A percentile compares a stretch with the other conserved stretches of the same genome.
These are phyloP conservation scores for Mycena citricolor DNA, from an alignment of 1,284 basidiomycete genomes.

Conservation along the genomic window DNA sequence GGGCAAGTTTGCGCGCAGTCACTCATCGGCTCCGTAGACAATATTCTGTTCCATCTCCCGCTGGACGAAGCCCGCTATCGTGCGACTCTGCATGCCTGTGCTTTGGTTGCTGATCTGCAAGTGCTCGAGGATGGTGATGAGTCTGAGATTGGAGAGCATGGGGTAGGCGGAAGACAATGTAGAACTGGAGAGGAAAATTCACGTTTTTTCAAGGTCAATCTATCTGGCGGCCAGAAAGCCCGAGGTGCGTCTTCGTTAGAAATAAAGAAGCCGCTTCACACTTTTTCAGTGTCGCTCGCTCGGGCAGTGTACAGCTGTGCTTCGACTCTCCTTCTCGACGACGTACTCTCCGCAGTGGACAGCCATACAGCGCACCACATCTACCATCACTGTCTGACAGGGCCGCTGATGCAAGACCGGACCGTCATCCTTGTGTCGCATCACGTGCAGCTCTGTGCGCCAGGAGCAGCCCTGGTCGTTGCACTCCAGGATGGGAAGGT, in stretches of 20 bases:
- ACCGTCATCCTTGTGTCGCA: conserved; percentile 89
- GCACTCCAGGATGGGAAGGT: conserved; percentile 84
- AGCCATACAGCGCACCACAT: conserved; percentile 87
- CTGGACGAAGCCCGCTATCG: conserved; percentile 65
- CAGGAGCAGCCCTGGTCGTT: conserved; percentile 74
- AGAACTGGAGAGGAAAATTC: no score
- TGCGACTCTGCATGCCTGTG: conserved; percentile 53
- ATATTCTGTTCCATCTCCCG: conserved; percentile 77
- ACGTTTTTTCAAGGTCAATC: no score
- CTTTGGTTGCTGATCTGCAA: conserved; percentile 60
- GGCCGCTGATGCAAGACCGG: conserved; percentile 73
- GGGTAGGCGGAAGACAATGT: no score
- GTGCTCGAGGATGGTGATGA: conserved; percentile 84
- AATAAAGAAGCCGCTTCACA: no score
- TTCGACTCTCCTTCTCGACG: conserved; percentile 82
- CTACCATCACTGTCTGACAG: conserved; percentile 79
- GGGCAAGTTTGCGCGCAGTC: neutral
- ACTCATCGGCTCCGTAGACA: conserved; percentile 43
- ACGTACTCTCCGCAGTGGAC: conserved; percentile 83
- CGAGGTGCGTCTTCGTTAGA: no score
- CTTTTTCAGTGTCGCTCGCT: no score
- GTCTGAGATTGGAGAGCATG: conserved; percentile 74
- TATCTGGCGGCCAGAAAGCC: no score
- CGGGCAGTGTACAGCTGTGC: no score
- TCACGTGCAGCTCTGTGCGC: conserved; percentile 77